A percentile compares a stretch with the other conserved stretches of the same genome.
Conservation (phyloP, 176 grass and related monocot genomes). For the sorghum (Sorghum bicolor) region DNA sequence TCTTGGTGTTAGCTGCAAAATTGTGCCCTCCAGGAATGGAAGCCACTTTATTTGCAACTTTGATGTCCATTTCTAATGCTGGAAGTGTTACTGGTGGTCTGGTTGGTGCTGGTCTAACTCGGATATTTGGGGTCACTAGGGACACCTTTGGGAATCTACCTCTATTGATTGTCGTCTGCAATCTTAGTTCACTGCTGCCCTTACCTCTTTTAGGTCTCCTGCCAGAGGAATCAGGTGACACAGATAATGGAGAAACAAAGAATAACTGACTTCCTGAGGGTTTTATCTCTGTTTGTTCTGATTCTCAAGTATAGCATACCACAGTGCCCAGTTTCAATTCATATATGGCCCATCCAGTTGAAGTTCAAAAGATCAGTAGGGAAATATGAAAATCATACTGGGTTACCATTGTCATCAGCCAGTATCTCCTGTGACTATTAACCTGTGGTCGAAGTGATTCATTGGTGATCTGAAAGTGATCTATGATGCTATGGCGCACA, state of each 20-base stretch:
- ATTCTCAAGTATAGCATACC: neutral
- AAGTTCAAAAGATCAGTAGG: constrained; percentile 13
- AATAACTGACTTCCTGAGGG: constrained; percentile 23
- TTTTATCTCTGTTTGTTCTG: constrained; percentile 5
- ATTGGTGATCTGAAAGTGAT: constrained; percentile 14
- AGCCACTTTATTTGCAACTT: constrained; percentile 92
- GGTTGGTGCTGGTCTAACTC: constrained; percentile 83
- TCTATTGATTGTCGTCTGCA: constrained; percentile 76
- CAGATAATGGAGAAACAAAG: constrained; percentile 40
- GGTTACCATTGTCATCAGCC: neutral
- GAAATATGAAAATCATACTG: neutral
- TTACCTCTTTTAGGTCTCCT: constrained; percentile 89
- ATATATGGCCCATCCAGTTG: neutral
- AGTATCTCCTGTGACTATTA: neutral
- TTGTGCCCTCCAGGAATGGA: constrained; percentile 92
- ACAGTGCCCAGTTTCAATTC: neutral
- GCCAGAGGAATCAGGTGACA: constrained; percentile 49
- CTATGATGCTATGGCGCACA: neutral
- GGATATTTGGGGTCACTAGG: constrained; percentile 78
- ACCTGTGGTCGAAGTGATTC: constrained; percentile 4
- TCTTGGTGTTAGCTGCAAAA: constrained; percentile 93
- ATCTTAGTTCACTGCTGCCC: constrained; percentile 85
- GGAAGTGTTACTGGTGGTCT: constrained; percentile 89
- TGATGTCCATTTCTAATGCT: constrained; percentile 97
- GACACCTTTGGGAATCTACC: constrained; percentile 81